Conservation (phyloP, 305 asterid species). For the Fraxinus angustifolia region DNA sequence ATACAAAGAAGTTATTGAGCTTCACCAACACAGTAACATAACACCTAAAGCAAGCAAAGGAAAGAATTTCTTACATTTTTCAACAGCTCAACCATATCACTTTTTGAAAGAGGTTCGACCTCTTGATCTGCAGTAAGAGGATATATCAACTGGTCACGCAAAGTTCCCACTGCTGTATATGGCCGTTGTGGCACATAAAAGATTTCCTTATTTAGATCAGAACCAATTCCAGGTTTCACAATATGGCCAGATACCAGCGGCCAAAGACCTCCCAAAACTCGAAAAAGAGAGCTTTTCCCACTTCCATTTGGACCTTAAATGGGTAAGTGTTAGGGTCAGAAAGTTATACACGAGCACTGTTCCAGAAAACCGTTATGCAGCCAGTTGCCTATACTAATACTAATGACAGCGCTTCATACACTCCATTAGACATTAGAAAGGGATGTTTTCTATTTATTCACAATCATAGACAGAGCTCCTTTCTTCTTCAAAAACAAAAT, state of each 20-base stretch:
- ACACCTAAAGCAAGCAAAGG: constrained; percentile 6
- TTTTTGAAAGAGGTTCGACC: constrained; percentile 64
- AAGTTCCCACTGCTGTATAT: constrained; percentile 93
- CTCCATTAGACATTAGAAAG: constrained; percentile 6
- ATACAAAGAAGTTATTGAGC: constrained; percentile 17
- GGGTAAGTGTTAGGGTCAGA: constrained; percentile 23
- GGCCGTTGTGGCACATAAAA: constrained; percentile 99
- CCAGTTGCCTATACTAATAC: constrained; percentile 7
- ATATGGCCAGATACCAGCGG: constrained; percentile 93
- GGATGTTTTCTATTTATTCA: constrained; percentile 12
- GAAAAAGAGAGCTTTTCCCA: constrained; percentile 97
- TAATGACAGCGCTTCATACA: constrained; percentile 2
- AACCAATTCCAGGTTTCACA: constrained; percentile 95
- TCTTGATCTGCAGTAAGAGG: constrained; percentile 90
- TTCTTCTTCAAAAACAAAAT: not conserved
- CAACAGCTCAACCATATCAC: constrained; percentile 86
- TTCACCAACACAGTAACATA: constrained; percentile 13
- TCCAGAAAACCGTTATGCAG: constrained; percentile 18
- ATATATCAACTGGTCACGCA: constrained; percentile 95
- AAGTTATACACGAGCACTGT: not conserved
- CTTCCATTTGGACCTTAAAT: constrained; percentile 97
- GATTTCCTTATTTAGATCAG: constrained; percentile 96
- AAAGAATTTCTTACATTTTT: constrained; percentile 64
- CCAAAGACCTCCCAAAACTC: constrained; percentile 99
- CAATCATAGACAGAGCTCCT: constrained; percentile 6